These are phyloP conservation scores for Rhizopus sp. DNA, from an alignment of 371 early-diverging fungal genomes.

Conservation along the genomic window DNA sequence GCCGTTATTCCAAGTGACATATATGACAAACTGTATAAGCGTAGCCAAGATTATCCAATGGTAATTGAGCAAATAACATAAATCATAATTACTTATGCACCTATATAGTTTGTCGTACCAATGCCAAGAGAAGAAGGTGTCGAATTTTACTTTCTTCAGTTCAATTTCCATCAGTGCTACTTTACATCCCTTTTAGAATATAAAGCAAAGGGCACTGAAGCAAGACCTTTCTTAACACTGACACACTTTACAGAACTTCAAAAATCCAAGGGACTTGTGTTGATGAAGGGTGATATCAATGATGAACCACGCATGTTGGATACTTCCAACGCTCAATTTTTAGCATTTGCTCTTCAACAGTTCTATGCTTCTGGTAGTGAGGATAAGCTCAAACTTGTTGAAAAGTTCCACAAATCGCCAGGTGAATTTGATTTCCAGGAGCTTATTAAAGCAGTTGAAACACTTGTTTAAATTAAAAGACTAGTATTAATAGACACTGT, in stretches of 20 bases:
- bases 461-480: slow-evolving; percentile 35
- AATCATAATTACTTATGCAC: neutral
- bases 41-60: slow-evolving; percentile 71
- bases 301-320: slow-evolving; percentile 60
- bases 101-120: slow-evolving; percentile 83
- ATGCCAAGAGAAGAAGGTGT: slow-evolving; percentile 82
- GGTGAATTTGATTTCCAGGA: slow-evolving; percentile 76
- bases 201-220: slow-evolving; percentile 78
- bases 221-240: slow-evolving; percentile 83
- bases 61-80: slow-evolving; percentile 38
- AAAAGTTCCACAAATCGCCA: slow-evolving; percentile 79
- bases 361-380: slow-evolving; percentile 86
- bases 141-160: slow-evolving; percentile 88
- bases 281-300: slow-evolving; percentile 88
- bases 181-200: slow-evolving; percentile 92
- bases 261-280: slow-evolving; percentile 78
- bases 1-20: slow-evolving; percentile 76
- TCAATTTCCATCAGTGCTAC: slow-evolving; percentile 78
- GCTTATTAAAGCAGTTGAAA: slow-evolving; percentile 68
- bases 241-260: slow-evolving; percentile 88
- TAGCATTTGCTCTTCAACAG: slow-evolving; percentile 83
- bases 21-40: slow-evolving; percentile 68
- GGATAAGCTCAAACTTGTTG: slow-evolving; percentile 67
- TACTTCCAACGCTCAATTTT: slow-evolving; percentile 77
- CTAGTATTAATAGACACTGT: too few species aligned